Base-by-base conservation (phyloP, 2,329 filamentous ascomycete genomes). In the Alternaria sp. region DNA sequence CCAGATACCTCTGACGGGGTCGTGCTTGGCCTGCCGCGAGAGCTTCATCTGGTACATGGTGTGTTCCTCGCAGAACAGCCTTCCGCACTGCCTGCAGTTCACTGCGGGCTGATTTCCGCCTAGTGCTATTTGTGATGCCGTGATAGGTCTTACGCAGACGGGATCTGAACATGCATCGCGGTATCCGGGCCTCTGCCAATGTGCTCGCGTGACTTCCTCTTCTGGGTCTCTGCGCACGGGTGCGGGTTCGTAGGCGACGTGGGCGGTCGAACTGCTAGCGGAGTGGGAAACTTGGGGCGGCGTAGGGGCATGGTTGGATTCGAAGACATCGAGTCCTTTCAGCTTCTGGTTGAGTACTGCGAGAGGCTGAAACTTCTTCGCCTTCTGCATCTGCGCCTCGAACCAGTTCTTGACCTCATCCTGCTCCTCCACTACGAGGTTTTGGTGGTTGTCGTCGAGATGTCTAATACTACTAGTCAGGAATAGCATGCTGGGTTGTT, bases 41-140 rank as follows among this genome's bases (percentile, higher is more conserved):
- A 99, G 83, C 81, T 96, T 97, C 91, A 98, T 98, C 80, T 99
- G 94, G 74, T 98, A 99, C 93, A 99, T 97, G 51, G 95, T 98
- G 76, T 99, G 95, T 68, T 94, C 91, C 73, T 98, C 95, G 78
- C 95, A 99, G 75, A 98, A 99, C 39, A 99, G 80, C 68, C 90
- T 89, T 6, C 95, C 95, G 72, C 95, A 99, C 63, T 93, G 92
- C 63, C 95, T 86, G 78, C 95, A 99, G 76, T 99, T 97, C 70
- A 99, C 88, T 70, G 85, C 93, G 17, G 93, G 92, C 70, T 90
- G 93, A 6, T 90, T 84, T 3, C 90, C 85, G 0, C 92, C 93
- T 5, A 99, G 80, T 26, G 88, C 85, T 76, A 90, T 91, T 29
- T 72, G 71, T 24, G 74, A 71, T 7, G 49, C 68, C 13, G 68